Conservation (phyloP, 1,139 yeast species). For the Saccharomyces hybrid region DNA sequence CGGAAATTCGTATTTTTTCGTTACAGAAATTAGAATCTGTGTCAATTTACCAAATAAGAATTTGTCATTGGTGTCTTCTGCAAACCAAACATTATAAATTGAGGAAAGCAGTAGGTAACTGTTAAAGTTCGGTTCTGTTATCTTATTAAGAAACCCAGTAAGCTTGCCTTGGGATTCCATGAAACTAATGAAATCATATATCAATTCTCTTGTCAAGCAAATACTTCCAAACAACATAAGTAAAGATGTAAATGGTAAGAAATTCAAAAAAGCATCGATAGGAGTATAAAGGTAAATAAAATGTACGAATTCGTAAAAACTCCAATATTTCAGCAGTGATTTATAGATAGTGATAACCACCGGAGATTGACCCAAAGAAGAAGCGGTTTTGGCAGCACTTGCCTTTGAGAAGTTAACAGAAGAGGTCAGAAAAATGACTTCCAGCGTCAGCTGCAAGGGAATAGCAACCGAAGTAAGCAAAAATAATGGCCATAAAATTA, state of each 20-base stretch:
- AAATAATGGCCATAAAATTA: background rate
- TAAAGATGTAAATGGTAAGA: constrained; percentile 7
- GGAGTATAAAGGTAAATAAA: constrained; percentile 10
- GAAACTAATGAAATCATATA: constrained; percentile 7
- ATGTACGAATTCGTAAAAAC: constrained; percentile 7
- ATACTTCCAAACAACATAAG: background rate
- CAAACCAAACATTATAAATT: background rate
- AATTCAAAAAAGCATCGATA: constrained; percentile 3
- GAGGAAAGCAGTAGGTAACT: constrained; percentile 4
- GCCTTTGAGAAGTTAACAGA: background rate
- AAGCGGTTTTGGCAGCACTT: background rate
- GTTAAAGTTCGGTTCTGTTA: constrained; percentile 7
- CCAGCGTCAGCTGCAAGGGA: background rate
- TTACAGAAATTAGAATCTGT: background rate
- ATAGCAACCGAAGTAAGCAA: background rate
- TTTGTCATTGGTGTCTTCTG: constrained; percentile 1
- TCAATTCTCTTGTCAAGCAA: constrained; percentile 5
- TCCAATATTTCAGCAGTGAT: constrained; percentile 13
- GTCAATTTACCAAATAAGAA: constrained; percentile 9
- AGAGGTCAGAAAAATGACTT: background rate
- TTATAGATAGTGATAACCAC: background rate
- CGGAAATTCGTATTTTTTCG: constrained; percentile 1
- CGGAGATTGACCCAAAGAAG: background rate
- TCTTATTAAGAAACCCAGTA: constrained; percentile 7
- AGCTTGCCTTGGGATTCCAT: constrained; percentile 10